phyloP scores from a whole-genome alignment of 139 green algal genomes.

The Tetraselmis chui region DNA sequence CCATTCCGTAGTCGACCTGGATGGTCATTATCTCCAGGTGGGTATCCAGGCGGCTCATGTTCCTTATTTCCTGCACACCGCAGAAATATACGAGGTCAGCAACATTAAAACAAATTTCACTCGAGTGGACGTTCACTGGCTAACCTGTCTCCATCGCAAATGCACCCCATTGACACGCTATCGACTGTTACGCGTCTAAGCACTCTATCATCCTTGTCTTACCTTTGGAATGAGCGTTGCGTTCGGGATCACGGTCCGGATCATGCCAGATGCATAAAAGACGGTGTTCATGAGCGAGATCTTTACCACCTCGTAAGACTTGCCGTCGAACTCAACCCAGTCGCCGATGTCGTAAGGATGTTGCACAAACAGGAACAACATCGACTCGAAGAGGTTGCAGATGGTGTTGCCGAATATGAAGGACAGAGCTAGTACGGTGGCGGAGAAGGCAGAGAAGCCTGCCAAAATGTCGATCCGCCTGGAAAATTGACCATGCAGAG shows the following conservation, averaged over 20 bases:
- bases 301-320: background rate
- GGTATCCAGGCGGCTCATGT: background rate
- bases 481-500: too few relatives aligned
- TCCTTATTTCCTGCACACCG: background rate
- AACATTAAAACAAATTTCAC: too few relatives aligned
- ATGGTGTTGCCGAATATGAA: constrained; percentile 48
- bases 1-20: background rate
- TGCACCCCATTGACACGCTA: too few relatives aligned
- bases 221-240: background rate
- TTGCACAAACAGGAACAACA: constrained; percentile 41
- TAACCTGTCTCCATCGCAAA: too few relatives aligned
- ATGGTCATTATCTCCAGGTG: background rate
- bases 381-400: constrained; percentile 26
- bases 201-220: too few relatives aligned
- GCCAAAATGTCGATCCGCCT: background rate
- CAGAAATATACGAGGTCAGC: too few relatives aligned
- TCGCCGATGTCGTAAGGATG: constrained; percentile 27
- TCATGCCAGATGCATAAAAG: background rate
- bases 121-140: too few relatives aligned
- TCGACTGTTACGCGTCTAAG: too few relatives aligned
- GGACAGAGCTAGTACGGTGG: constrained; percentile 39
- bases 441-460: constrained; percentile 39
- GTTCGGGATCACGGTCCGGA: background rate
- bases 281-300: background rate
- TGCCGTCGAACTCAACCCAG: background rate